These are phyloP conservation scores for Angophora floribunda DNA, from an alignment of 345 rosid genomes.

Conservation along the genomic window DNA sequence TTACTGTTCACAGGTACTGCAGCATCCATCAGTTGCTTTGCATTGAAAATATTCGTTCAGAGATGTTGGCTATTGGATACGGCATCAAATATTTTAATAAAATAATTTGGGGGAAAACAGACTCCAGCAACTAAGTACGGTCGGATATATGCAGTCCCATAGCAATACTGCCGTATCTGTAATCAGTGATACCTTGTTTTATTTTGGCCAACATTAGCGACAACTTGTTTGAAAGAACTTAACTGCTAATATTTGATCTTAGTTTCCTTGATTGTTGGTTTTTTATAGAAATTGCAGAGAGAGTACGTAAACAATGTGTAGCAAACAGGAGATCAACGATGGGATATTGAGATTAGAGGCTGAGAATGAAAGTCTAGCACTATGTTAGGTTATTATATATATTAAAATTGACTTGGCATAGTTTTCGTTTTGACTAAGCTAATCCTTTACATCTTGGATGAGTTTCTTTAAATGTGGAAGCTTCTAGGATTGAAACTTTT, in stretches of 20 bases:
- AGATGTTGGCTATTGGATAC: not conserved
- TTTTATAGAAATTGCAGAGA: not conserved
- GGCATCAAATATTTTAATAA: not conserved
- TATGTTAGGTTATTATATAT: not conserved
- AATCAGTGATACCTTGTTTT: not conserved
- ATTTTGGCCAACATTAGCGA: not conserved
- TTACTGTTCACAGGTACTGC: conserved; percentile 85
- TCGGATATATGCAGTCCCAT: not conserved
- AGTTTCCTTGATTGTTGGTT: not conserved
- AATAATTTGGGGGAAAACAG: not conserved
- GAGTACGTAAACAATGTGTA: not conserved
- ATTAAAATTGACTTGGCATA: not conserved
- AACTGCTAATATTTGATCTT: not conserved
- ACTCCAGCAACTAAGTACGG: not conserved
- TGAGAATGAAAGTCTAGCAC: not conserved
- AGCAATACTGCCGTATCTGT: not conserved
- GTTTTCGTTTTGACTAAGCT: not conserved
- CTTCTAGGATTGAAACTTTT: not conserved
- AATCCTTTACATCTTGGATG: not conserved
- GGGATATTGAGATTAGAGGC: not conserved
- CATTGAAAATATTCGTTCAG: not conserved
- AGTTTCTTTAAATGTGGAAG: not conserved
- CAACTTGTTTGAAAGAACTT: not conserved
- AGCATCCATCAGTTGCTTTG: not conserved
- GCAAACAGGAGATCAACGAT: not conserved